Percentiles rank a stretch among this genome's conserved stretches.
Evolutionary conservation across 352 stramenopile genomes (phyloP).

Genomic region (Pythium sukuiense): DNA sequence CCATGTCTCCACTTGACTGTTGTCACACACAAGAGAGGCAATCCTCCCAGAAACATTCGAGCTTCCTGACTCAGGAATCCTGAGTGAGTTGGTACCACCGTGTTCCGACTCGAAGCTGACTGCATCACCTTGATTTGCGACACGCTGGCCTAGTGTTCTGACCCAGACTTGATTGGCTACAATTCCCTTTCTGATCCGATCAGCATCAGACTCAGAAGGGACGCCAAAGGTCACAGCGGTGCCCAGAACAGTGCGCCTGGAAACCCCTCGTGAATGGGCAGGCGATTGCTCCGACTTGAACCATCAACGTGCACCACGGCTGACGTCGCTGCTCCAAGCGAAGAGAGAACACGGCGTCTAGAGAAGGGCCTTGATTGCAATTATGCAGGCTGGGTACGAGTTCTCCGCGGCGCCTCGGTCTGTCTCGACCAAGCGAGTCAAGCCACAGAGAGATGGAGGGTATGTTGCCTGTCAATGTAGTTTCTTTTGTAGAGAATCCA

Average conservation of each 20-base stretch:
- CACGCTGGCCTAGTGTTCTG: conserved; percentile 4
- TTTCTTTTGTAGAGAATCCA: neutral
- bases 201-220: conserved; percentile 5
- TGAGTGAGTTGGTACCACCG: neutral
- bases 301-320: neutral
- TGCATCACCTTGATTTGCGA: conserved; percentile 3
- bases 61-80: too few species aligned
- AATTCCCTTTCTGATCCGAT: conserved; percentile 4
- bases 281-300: neutral
- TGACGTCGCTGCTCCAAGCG: neutral
- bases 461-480: conserved; percentile 24
- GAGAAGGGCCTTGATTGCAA: neutral
- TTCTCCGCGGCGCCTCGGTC: conserved; percentile 69
- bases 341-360: neutral
- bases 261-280: neutral
- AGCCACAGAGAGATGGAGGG: conserved; percentile 43
- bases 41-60: neutral
- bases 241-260: neutral
- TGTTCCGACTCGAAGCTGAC: neutral
- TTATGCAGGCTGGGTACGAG: conserved; percentile 64
- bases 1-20: conserved; percentile 1
- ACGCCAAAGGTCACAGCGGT: conserved; percentile 7
- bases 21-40: neutral
- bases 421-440: conserved; percentile 73
- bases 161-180: conserved; percentile 7